Evolutionary conservation across 2,329 filamentous ascomycete genomes (phyloP), one percentile per base, ranked within the genome.

Genomic region (Cytospora chrysosperma): DNA sequence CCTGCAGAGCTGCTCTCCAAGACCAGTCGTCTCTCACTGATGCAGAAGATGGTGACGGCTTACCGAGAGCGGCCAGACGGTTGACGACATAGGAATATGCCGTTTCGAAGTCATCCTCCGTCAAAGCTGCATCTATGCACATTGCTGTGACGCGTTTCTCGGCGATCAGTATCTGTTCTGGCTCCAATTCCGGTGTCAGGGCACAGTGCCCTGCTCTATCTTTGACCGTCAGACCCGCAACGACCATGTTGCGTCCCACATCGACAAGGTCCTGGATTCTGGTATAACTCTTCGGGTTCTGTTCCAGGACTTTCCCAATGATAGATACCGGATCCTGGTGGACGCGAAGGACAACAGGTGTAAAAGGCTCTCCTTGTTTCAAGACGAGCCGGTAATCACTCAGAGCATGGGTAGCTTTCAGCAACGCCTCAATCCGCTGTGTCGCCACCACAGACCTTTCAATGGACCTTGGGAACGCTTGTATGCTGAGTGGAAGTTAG

Each of bases 31-130:
- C 89, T 24, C 67, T 68, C 26, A 67, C 68, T 27, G 70, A 57
- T 5, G 64, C 61, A 9, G 67, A 57, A 24, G 68, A 64, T 59
- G 68, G 69, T 34, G 53, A 64, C 50, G 59, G 62, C n/a, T 59
- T 62, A 60, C 54, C 65, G 30, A 75, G 70, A 10, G 75, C 72
- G 9, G 81, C 80, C 0, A 95, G 79, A 26, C 89, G 85, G 71
- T 87, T 92, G 54, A 92, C 84, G 1, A 93, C 88, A 71, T 91
- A 94, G 0, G 90, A 93, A 73, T 94, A 95, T 13, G 91, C 91
- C 0, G 91, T 95, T 72, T 96, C 92, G 66, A 95, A 95, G 72
- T 87, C 92, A 67, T 93, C 88, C 71, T 93, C 90, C 12, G 82
- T 81, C 1, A 67, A 80, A 15, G 91, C 90, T 17, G 89, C 87